Evolutionary conservation across 441 rosid species (phyloP).

Genomic region (Croton laevigatus): DNA sequence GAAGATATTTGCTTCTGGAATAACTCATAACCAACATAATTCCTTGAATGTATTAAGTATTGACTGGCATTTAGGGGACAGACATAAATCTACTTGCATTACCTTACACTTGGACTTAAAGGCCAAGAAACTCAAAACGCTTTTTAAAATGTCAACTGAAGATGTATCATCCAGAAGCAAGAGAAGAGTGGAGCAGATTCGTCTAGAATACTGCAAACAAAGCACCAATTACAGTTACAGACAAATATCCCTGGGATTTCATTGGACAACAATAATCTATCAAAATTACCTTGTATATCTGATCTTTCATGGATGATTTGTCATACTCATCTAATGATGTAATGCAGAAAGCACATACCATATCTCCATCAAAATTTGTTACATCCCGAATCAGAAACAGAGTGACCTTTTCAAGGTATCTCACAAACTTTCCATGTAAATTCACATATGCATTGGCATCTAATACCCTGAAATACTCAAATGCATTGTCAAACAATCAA

Average conservation of each 20-base stretch:
- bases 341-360: no score
- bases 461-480: no score
- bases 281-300: slow-evolving; percentile 56
- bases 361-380: slow-evolving; percentile 41
- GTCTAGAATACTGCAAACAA: slow-evolving; percentile 60
- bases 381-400: slow-evolving; percentile 53
- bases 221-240: slow-evolving; percentile 21
- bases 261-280: slow-evolving; percentile 7
- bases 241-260: not conserved
- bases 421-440: slow-evolving; percentile 44
- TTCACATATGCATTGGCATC: no score
- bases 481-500: no score
- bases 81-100: slow-evolving; percentile 18
- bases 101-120: slow-evolving; percentile 71
- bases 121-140: slow-evolving; percentile 44
- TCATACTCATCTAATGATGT: slow-evolving; percentile 52
- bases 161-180: slow-evolving; percentile 34
- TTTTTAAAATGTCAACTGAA: slow-evolving; percentile 39
- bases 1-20: not conserved
- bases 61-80: no score
- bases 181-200: slow-evolving; percentile 58
- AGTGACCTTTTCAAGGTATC: slow-evolving; percentile 50
- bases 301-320: slow-evolving; percentile 59
- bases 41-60: not conserved
- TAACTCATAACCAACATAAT: not conserved